Conservation (phyloP, 2,329 filamentous ascomycete species). For the Fusarium verrucosum region DNA sequence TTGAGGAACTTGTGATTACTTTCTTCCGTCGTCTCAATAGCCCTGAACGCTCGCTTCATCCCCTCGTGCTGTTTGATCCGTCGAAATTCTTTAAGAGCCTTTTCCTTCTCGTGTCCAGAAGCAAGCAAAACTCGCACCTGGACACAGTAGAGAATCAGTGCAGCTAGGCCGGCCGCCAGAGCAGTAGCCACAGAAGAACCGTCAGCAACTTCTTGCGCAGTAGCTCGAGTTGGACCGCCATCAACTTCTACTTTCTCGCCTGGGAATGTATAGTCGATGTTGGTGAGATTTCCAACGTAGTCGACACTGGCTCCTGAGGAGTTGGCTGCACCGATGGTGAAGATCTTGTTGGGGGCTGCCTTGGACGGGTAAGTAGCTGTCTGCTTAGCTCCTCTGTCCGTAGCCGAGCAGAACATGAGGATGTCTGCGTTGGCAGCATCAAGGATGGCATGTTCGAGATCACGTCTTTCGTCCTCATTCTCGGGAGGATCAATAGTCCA, state of each 20-base stretch:
- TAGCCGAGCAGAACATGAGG: conserved; percentile 52
- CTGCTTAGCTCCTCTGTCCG: conserved; percentile 39
- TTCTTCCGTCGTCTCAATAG: conserved; percentile 34
- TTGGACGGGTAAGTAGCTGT: conserved; percentile 7
- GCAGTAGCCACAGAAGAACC: conserved; percentile 47
- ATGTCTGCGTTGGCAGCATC: conserved; percentile 44
- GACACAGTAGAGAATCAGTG: conserved; percentile 45
- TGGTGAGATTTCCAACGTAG: conserved; percentile 18
- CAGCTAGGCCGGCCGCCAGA: conserved; percentile 45
- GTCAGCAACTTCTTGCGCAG: neutral
- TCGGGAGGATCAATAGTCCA: conserved; percentile 46
- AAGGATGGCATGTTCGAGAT: conserved; percentile 43
- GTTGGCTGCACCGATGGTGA: conserved; percentile 45
- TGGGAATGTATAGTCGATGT: conserved; percentile 47
- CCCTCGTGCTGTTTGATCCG: conserved; percentile 26
- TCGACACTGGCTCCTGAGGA: conserved; percentile 15
- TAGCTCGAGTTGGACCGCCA: neutral
- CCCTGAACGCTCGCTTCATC: conserved; percentile 31
- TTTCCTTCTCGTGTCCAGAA: conserved; percentile 16
- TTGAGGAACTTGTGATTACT: conserved; percentile 41
- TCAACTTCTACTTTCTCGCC: conserved; percentile 41
- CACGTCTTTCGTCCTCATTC: neutral
- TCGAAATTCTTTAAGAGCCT: conserved; percentile 16
- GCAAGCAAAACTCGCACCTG: conserved; percentile 24
- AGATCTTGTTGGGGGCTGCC: conserved; percentile 28